Evolutionary conservation across 257 asterid genomes (phyloP), one percentile per base, ranked within the genome.

Genomic region (Galeopsis tetrahit): DNA sequence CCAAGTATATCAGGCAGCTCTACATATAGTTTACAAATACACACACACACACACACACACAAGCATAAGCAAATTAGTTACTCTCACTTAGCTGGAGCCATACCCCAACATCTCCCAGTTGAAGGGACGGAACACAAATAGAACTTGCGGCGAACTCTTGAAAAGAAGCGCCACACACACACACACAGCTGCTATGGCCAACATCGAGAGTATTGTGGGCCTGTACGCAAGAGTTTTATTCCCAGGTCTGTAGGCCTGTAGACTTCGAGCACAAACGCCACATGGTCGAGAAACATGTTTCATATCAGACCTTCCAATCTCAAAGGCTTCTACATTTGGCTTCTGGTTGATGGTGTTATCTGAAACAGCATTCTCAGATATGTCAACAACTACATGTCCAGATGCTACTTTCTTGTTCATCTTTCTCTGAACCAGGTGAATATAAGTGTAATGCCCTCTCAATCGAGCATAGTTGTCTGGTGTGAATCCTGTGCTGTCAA

Each of bases 21-120:
- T 21, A 21, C 28, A 21, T 21, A 21, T 0, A 21, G 70, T 65
- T 76, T 77, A 70, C 71, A 59, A 57, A 73, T 70, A 35, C 78
- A 78, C 74, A 72, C 79, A 78, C 70, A 78, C 74, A 72, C 79
- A 78, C 70, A 36, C 28, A 61, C 75, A 53, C 66, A 68, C 4
- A 35, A 6, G 51, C 35, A 40, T 2, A 38, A 39, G 51, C 63
- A 63, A 64, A 72, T 56, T 64, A 76, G 62, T 35, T 11, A 42
- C 0, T 35, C 72, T 38, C 66, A 63, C 68, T 71, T 72, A 90
- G 77, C 83, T 85, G 34, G 93, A 85, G 74, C 96, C 95, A 36
- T 82, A 90, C 82, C 82, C 95, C 89, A 90, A 78, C 87, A 85
- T 80, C 71, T 88, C 95, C 96, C 96, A 90, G 68, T 90, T 83